A percentile compares a stretch with the other conserved stretches of the same genome.
Conservation (phyloP, 768 basidiomycete species). For the Agaricus subrufescens region DNA sequence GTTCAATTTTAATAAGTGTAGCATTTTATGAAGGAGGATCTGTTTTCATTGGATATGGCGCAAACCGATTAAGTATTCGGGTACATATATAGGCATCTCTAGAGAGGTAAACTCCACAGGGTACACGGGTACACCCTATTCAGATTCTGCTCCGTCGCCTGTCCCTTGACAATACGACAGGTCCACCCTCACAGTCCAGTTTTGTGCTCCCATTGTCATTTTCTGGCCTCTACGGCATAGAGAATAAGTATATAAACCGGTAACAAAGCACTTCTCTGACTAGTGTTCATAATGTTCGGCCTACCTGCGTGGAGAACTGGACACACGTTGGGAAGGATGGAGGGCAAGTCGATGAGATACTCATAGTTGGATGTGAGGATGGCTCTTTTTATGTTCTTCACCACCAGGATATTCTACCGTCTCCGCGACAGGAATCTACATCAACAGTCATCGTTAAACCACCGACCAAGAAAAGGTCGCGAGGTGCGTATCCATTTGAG, state of each 20-base stretch:
- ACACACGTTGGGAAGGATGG: conserved; percentile 6
- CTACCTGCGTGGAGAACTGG: conserved; percentile 29
- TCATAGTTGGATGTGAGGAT: conserved; percentile 38
- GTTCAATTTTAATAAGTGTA: too few relatives aligned
- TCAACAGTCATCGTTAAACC: conserved; percentile 14
- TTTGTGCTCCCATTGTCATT: conserved; percentile 31
- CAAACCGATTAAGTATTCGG: too few relatives aligned
- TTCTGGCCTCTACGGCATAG: conserved; percentile 10
- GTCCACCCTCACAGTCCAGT: neutral
- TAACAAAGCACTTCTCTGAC: neutral
- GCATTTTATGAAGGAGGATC: too few relatives aligned
- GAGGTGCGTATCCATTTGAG: conserved; percentile 16
- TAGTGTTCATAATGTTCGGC: conserved; percentile 26
- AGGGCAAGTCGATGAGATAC: conserved; percentile 17
- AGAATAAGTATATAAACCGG: neutral
- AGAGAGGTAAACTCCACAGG: too few relatives aligned
- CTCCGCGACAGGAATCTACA: conserved; percentile 11
- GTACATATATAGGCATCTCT: too few relatives aligned
- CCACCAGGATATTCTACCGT: conserved; percentile 11
- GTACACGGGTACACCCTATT: too few relatives aligned
- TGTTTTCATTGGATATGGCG: too few relatives aligned
- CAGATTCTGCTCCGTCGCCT: too few relatives aligned
- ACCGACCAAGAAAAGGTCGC: conserved; percentile 16
- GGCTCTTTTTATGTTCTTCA: conserved; percentile 40
- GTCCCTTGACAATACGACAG: neutral